phyloP scores from a whole-genome alignment of 1,284 basidiomycete species.

The Sparassis latifolia region DNA sequence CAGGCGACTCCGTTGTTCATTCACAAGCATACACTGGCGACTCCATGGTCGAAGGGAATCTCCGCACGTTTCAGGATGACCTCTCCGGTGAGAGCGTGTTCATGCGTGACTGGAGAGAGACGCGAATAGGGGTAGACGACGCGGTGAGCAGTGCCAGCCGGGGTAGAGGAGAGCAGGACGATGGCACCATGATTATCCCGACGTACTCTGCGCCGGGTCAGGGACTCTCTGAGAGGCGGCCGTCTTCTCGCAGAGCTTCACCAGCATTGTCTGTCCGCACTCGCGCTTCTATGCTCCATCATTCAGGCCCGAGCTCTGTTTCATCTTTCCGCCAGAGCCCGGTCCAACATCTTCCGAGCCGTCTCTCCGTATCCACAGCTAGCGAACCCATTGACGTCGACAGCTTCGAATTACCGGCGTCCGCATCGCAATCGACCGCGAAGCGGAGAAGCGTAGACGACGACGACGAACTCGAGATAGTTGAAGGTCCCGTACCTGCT shows the following conservation, averaged over 20 bases:
- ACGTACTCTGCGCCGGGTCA: constrained; percentile 8
- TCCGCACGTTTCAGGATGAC: constrained; percentile 60
- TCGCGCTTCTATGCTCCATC: constrained; percentile 15
- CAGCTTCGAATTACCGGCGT: constrained; percentile 16
- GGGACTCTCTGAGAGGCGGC: constrained; percentile 1
- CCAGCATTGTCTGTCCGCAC: constrained; percentile 26
- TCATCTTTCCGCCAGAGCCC: constrained; percentile 22
- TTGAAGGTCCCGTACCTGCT: constrained; percentile 36
- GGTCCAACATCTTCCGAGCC: constrained; percentile 28
- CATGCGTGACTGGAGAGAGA: constrained; percentile 70
- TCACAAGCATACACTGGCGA: constrained; percentile 17
- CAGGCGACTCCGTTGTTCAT: constrained; percentile 49
- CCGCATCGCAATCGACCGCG: constrained; percentile 14
- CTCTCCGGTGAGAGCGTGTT: constrained; percentile 57
- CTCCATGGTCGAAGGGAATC: constrained; percentile 34
- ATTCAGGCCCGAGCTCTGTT: constrained; percentile 12
- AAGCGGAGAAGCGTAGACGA: constrained; percentile 45
- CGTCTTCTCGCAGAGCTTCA: constrained; percentile 22
- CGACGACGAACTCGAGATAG: constrained; percentile 52
- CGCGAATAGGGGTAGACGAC: constrained; percentile 31
- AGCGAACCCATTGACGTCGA: constrained; percentile 28
- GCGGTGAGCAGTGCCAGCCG: constrained; percentile 5
- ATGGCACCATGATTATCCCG: constrained; percentile 14
- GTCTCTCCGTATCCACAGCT: constrained; percentile 26
- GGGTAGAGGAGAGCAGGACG: constrained; percentile 28